Evolutionary conservation across 441 rosid genomes (phyloP), one percentile per base, ranked within the genome.

Genomic region (Dalechampia spathulata): DNA sequence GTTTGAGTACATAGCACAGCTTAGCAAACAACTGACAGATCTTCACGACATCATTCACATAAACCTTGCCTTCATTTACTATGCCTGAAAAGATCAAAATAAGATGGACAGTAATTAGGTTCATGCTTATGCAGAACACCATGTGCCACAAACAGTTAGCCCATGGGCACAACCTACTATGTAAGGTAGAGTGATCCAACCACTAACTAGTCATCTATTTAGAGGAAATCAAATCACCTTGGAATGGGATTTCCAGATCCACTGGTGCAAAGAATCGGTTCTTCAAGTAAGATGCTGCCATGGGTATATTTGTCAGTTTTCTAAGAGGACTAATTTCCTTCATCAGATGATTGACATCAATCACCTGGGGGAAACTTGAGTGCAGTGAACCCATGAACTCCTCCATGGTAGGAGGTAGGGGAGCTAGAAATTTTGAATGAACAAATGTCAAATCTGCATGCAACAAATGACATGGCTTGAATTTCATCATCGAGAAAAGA

Each of bases 361-460:
- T 67, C 52, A 91, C 76, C 27, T 28, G 63, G 49, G 96, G 95
- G 50, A 86, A 87, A 57, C 49, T 84, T 56, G 59, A 46, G 57
- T 42, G 53, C 62, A 82, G 64, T 38, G 90, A 83, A 54, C 42
- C 3, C 62, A 41, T 57, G 73, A 86, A 86, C 60, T 86, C 90
- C 56, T 82, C 81, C 72, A 83, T 49, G 37, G 58, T 63, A 37
- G 83, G 58, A 67, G 98, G 98, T 48, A 91, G 71, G 61, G 96
- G 85, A 59, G 80, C 82, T 1, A 88, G 44, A 72, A 91, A 88
- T 64, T 82, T 91, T 9, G 90, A 76, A 64, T 86, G 80, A 49
- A 91, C 73, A 44, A 80, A 82, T 41, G 93, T 45, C 27, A 91
- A 79, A 78, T 91, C 96, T 91, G 87, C 66, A 76, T 9, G 41